phyloP scores from a whole-genome alignment of 176 grass and related monocot species.

The Carex myosuroides region DNA sequence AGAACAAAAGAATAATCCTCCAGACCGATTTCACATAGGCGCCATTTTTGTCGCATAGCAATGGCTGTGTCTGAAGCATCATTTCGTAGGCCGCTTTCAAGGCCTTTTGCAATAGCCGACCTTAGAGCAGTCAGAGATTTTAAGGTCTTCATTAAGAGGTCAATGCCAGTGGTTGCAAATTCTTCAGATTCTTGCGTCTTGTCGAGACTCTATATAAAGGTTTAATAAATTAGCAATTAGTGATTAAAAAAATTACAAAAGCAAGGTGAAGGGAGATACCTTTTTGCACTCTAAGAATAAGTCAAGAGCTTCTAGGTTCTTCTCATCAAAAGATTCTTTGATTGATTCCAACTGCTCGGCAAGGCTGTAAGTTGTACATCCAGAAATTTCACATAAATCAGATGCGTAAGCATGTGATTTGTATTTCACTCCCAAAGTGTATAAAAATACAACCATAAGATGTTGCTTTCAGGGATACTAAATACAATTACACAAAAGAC shows the following conservation, averaged over 20 bases:
- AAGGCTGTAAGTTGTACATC: conserved; percentile 40
- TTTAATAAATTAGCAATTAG: conserved; percentile 6
- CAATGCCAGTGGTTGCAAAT: conserved; percentile 31
- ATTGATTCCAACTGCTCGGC: conserved; percentile 77
- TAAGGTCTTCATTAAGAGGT: conserved; percentile 65
- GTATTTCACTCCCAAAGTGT: not conserved
- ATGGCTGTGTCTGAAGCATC: conserved; percentile 87
- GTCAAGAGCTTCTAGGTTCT: conserved; percentile 46
- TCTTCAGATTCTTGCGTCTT: conserved; percentile 34
- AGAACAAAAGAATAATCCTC: conserved; percentile 97
- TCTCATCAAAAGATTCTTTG: conserved; percentile 70
- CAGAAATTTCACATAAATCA: not conserved
- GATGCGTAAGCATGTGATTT: not conserved
- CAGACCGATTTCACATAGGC: conserved; percentile 87
- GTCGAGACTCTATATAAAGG: conserved; percentile 67
- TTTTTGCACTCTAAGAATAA: conserved; percentile 76
- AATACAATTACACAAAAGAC: not conserved
- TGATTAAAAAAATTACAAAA: not conserved
- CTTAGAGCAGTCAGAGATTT: conserved; percentile 61
- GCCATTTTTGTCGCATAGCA: conserved; percentile 99
- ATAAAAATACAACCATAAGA: not conserved
- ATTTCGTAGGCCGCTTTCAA: conserved; percentile 94
- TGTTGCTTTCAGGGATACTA: not conserved
- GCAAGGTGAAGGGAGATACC: conserved; percentile 32
- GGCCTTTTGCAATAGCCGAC: conserved; percentile 60